Percentiles rank a stretch among this genome's conserved stretches.
Conservation (phyloP, 2,329 filamentous ascomycete species). For the Aspergillus awamori region DNA sequence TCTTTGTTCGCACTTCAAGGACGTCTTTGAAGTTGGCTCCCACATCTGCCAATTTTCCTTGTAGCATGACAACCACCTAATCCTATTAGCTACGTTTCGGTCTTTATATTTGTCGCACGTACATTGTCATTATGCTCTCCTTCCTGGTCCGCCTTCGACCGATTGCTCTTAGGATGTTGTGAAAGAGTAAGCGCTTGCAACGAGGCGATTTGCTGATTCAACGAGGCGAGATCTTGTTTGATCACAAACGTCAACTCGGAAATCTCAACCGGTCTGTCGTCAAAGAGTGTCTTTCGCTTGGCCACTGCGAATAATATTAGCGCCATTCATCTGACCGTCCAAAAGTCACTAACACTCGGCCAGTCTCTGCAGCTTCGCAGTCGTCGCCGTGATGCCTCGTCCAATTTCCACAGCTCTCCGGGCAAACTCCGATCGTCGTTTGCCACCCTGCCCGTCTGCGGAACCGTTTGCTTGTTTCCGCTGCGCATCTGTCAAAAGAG, state of each 20-base stretch:
- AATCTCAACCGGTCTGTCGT: constrained; percentile 94
- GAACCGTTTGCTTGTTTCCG: constrained; percentile 61
- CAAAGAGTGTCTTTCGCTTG: constrained; percentile 95
- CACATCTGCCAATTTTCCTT: constrained; percentile 89
- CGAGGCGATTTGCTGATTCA: constrained; percentile 83
- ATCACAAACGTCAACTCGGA: constrained; percentile 96
- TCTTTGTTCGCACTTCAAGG: constrained; percentile 92
- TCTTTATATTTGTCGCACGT: constrained; percentile 23
- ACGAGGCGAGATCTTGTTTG: constrained; percentile 87
- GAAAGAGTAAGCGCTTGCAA: constrained; percentile 78
- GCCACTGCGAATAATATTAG: constrained; percentile 61
- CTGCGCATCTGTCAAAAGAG: constrained; percentile 74
- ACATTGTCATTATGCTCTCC: constrained; percentile 97
- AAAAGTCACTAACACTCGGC: constrained; percentile 67
- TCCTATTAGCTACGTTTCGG: constrained; percentile 21
- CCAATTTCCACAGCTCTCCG: constrained; percentile 89
- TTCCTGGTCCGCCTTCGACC: constrained; percentile 67
- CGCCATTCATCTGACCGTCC: neutral
- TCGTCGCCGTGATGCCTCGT: constrained; percentile 85
- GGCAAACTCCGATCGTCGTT: constrained; percentile 82
- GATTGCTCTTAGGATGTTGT: constrained; percentile 66
- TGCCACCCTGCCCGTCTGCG: constrained; percentile 52
- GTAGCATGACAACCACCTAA: constrained; percentile 77
- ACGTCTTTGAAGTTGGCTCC: constrained; percentile 97
- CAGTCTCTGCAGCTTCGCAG: constrained; percentile 91